Conservation (phyloP, 352 stramenopile species). For the Poterioochromonas sp. region DNA sequence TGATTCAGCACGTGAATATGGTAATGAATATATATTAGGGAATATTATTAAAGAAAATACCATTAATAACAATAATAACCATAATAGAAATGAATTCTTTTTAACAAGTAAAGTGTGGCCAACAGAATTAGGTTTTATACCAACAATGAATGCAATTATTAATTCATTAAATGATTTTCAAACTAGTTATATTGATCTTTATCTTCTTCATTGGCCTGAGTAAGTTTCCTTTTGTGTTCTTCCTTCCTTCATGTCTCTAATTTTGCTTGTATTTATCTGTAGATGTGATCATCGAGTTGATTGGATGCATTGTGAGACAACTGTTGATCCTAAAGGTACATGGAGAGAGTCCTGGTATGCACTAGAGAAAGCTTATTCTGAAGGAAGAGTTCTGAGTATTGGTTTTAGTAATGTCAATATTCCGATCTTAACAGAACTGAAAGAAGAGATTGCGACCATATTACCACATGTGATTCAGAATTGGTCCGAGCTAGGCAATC, state of each 20-base stretch:
- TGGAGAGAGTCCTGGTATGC: not conserved
- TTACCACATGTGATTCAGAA: slow-evolving; percentile 26
- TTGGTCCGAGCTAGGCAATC: not conserved
- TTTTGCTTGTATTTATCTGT: not conserved
- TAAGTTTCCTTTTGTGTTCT: not conserved
- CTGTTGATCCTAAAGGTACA: not conserved
- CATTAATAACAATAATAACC: not conserved
- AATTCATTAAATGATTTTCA: not conserved
- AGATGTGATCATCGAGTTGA: not conserved
- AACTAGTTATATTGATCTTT: slow-evolving; percentile 24
- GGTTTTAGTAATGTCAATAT: slow-evolving; percentile 25
- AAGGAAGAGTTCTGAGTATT: slow-evolving; percentile 3
- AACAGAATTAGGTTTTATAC: slow-evolving; percentile 8
- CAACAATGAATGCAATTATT: not conserved
- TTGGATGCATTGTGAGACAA: slow-evolving; percentile 29
- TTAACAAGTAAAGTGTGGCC: slow-evolving; percentile 18
- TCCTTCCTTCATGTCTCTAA: not conserved
- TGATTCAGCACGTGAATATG: slow-evolving; percentile 26
- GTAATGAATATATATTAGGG: not conserved
- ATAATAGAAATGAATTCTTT: not conserved
- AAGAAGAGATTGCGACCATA: not conserved
- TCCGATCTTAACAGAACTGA: not conserved
- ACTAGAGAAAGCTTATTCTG: slow-evolving; percentile 1
- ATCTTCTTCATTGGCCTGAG: slow-evolving; percentile 22
- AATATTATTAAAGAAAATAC: not conserved